These are phyloP conservation scores for Plantago lanceolata DNA, from an alignment of 305 asterid species.

Conservation along the genomic window DNA sequence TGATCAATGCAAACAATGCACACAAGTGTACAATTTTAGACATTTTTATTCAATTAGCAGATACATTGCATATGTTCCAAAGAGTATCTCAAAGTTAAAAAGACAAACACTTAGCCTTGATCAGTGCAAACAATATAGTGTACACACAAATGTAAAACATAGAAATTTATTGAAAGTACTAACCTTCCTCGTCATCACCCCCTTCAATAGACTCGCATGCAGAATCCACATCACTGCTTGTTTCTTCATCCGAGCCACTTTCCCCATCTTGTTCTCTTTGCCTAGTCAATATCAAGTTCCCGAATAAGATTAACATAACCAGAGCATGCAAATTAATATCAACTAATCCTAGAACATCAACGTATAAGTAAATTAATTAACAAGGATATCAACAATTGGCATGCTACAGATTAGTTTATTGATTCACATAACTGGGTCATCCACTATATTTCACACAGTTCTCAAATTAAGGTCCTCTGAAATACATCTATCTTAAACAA, in stretches of 20 bases:
- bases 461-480: too few relatives aligned
- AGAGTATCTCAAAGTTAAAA: neutral
- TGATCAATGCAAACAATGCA: neutral
- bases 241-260: conserved; percentile 54
- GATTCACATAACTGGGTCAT: too few relatives aligned
- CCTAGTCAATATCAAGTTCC: conserved; percentile 36
- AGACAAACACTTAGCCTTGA: neutral
- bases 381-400: neutral
- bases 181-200: conserved; percentile 35
- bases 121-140: neutral
- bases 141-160: neutral
- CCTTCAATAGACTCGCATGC: conserved; percentile 32
- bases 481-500: too few relatives aligned
- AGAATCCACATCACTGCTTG: conserved; percentile 32
- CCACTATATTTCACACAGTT: too few relatives aligned
- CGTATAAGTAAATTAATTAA: neutral
- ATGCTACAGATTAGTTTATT: too few relatives aligned
- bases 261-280: conserved; percentile 62
- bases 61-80: neutral
- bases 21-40: neutral
- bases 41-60: neutral
- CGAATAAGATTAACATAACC: neutral
- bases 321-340: conserved; percentile 1
- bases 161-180: conserved; percentile 5
- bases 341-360: conserved; percentile 5